These are phyloP conservation scores for Irpex sp. DNA, from an alignment of 1,284 basidiomycete genomes.

Conservation along the genomic window DNA sequence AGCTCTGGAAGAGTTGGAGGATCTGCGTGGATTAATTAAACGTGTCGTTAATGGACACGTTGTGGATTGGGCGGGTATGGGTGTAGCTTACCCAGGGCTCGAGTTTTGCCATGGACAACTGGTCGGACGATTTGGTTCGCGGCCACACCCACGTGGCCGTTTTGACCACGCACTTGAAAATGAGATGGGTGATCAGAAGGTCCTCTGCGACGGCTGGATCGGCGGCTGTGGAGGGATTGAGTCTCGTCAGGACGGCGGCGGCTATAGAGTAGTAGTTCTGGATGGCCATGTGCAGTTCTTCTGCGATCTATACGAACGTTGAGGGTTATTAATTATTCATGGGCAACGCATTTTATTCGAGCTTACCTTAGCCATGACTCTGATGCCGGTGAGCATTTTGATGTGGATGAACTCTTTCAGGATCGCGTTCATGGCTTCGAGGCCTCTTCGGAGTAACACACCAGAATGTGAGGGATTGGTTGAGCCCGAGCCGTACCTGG, in stretches of 20 bases:
- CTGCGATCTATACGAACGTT: conserved; percentile 42
- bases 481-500: conserved; percentile 41
- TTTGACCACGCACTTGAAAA: conserved; percentile 66
- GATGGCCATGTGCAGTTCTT: conserved; percentile 45
- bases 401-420: conserved; percentile 63
- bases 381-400: conserved; percentile 62
- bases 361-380: conserved; percentile 55
- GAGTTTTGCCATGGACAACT: conserved; percentile 30
- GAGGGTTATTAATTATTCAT: background rate
- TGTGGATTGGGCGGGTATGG: background rate
- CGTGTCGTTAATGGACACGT: no score
- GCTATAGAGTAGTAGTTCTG: conserved; percentile 56
- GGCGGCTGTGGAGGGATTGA: conserved; percentile 29
- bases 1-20: conserved; percentile 52
- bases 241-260: conserved; percentile 35
- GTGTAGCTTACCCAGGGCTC: conserved; percentile 47
- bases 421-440: conserved; percentile 57
- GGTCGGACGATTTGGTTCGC: conserved; percentile 37
- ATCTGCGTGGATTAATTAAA: conserved; percentile 49
- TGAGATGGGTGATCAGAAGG: conserved; percentile 56
- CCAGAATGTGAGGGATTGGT: conserved; percentile 28
- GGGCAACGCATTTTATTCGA: background rate
- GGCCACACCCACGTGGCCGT: conserved; percentile 69
- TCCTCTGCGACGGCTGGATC: conserved; percentile 41
- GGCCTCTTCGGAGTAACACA: conserved; percentile 52